phyloP scores from a whole-genome alignment of 2,329 filamentous ascomycete genomes.

The Fusarium circinatum region DNA sequence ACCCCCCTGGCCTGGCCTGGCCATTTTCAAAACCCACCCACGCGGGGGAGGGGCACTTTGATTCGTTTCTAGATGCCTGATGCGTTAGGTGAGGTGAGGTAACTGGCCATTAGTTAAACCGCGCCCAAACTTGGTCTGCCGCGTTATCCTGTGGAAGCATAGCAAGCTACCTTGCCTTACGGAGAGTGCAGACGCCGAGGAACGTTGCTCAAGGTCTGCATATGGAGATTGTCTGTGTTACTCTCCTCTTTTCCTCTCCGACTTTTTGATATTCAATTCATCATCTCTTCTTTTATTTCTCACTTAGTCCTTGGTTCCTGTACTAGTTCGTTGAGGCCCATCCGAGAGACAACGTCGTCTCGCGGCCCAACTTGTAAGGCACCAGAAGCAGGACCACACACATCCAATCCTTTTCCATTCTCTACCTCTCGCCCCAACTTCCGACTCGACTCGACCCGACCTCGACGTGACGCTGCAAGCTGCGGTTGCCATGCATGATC shows the following conservation, averaged over 20 bases:
- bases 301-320: background rate
- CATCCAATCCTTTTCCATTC: constrained; percentile 24
- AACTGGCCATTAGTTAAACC: constrained; percentile 30
- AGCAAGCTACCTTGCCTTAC: background rate
- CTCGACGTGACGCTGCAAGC: constrained; percentile 40
- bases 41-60: constrained; percentile 44
- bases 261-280: background rate
- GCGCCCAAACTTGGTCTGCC: constrained; percentile 42
- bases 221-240: background rate
- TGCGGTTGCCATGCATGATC: constrained; percentile 47
- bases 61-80: constrained; percentile 40
- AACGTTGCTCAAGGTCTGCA: constrained; percentile 17
- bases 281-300: background rate
- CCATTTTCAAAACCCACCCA: constrained; percentile 33
- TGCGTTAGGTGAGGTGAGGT: constrained; percentile 40
- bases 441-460: constrained; percentile 22
- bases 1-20: constrained; percentile 19
- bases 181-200: constrained; percentile 20
- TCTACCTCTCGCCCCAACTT: constrained; percentile 37
- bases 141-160: constrained; percentile 35
- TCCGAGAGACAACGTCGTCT: constrained; percentile 17
- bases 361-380: constrained; percentile 45
- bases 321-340: constrained; percentile 17
- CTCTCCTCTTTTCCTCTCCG: constrained; percentile 6
- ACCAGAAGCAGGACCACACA: constrained; percentile 21